Percentiles rank a stretch among this genome's conserved stretches.
phyloP scores from a whole-genome alignment of 441 rosid genomes.

The Sinapis alba region DNA sequence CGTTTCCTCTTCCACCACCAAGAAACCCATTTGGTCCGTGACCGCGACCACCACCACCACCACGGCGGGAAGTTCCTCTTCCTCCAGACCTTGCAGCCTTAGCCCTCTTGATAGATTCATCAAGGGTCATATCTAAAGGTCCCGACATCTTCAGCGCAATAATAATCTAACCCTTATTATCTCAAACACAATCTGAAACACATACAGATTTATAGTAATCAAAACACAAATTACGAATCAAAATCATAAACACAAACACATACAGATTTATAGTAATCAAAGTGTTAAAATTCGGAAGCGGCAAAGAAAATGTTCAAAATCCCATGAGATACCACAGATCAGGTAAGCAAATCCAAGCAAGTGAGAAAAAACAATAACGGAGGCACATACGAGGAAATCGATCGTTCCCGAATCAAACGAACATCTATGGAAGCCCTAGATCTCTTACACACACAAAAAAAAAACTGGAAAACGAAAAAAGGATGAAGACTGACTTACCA shows the following conservation, averaged over 20 bases:
- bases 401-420: background rate
- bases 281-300: background rate
- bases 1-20: conserved; percentile 65
- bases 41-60: conserved; percentile 41
- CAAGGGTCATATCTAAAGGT: conserved; percentile 80
- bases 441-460: conserved; percentile 3
- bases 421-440: conserved; percentile 2
- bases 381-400: background rate
- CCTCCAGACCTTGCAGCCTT: conserved; percentile 66
- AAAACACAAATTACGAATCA: background rate
- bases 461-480: background rate
- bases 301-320: background rate
- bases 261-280: background rate
- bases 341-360: background rate
- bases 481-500: background rate
- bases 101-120: conserved; percentile 74
- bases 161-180: background rate
- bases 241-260: background rate
- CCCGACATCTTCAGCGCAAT: conserved; percentile 34
- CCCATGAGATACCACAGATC: background rate
- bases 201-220: background rate
- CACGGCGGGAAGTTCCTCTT: conserved; percentile 55
- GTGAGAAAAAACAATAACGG: background rate
- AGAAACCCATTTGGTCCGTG: conserved; percentile 51
- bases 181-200: background rate